phyloP scores from a whole-genome alignment of 441 rosid species.

The Gossypium davidsonii region DNA sequence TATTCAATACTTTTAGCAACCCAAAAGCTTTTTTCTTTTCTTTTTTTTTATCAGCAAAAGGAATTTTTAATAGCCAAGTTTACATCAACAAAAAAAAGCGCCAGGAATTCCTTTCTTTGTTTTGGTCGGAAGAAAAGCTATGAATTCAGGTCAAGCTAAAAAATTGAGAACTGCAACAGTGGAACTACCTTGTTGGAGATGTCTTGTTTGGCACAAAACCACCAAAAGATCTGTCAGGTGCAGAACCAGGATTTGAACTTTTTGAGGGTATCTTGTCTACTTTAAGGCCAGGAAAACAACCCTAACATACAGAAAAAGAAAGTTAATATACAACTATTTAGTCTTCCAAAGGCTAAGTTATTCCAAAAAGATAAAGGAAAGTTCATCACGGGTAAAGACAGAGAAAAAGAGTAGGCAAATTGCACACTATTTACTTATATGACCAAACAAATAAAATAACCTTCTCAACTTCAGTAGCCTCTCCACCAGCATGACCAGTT shows the following conservation, averaged over 20 bases:
- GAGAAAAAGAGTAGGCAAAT: background rate
- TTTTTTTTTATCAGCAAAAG: background rate
- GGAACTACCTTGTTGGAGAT: slow-evolving; percentile 48
- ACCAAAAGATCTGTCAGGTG: slow-evolving; percentile 40
- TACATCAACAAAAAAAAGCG: background rate
- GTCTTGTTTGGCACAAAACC: slow-evolving; percentile 32
- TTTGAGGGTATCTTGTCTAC: slow-evolving; percentile 32
- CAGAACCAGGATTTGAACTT: slow-evolving; percentile 32
- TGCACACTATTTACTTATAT: background rate
- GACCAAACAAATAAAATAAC: slow-evolving; percentile 24
- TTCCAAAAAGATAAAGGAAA: background rate
- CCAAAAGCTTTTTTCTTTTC: background rate
- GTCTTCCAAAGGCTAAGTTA: background rate
- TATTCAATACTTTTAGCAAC: slow-evolving; percentile 1
- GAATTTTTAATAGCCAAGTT: background rate
- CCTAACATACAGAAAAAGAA: slow-evolving; percentile 24
- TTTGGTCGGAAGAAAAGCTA: background rate
- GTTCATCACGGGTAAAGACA: background rate
- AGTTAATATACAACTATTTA: background rate
- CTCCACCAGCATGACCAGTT: slow-evolving; percentile 36
- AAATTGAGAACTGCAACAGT: background rate
- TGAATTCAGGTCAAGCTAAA: background rate
- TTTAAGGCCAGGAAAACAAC: slow-evolving; percentile 29
- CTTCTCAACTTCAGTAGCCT: slow-evolving; percentile 37
- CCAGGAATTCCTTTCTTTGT: background rate